Evolutionary conservation across 1,284 basidiomycete species (phyloP).

Genomic region (Trichosporon ovoides): DNA sequence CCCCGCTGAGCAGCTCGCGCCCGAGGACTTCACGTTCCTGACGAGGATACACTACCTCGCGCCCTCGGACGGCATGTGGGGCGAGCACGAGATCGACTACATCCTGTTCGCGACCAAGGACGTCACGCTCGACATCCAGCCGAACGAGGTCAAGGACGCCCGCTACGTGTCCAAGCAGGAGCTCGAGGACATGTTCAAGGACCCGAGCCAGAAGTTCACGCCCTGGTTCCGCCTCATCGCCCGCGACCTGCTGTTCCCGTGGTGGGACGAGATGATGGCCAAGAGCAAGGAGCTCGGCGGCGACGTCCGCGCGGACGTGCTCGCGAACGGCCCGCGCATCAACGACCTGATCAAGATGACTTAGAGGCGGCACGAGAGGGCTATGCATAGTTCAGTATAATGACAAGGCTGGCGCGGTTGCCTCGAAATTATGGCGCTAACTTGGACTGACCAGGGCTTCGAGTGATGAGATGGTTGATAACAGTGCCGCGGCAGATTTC

Average conservation of each 20-base stretch:
- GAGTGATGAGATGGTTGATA: no score
- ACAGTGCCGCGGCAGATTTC: no score
- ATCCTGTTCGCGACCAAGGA: constrained; percentile 91
- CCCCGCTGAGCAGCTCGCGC: constrained; percentile 59
- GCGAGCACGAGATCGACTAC: constrained; percentile 99
- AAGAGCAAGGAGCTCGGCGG: constrained; percentile 56
- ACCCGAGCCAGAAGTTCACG: constrained; percentile 76
- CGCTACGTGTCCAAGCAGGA: constrained; percentile 90
- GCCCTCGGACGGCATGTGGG: constrained; percentile 88
- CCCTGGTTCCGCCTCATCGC: constrained; percentile 99
- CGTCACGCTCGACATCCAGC: constrained; percentile 76
- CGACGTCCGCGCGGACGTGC: constrained; percentile 32
- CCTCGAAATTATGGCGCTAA: no score
- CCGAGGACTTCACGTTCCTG: constrained; percentile 88
- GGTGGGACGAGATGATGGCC: constrained; percentile 87
- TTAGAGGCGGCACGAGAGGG: constrained; percentile 31
- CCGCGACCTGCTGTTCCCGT: constrained; percentile 91
- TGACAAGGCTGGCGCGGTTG: no score
- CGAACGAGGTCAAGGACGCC: constrained; percentile 86
- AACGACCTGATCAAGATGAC: constrained; percentile 71
- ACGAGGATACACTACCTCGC: constrained; percentile 97
- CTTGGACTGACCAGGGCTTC: no score
- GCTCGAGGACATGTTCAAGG: constrained; percentile 83
- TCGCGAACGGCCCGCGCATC: constrained; percentile 48
- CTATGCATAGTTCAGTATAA: background rate